Evolutionary conservation across 768 basidiomycete genomes (phyloP), one percentile per base, ranked within the genome.

Genomic region (Rhodotorula graminis): DNA sequence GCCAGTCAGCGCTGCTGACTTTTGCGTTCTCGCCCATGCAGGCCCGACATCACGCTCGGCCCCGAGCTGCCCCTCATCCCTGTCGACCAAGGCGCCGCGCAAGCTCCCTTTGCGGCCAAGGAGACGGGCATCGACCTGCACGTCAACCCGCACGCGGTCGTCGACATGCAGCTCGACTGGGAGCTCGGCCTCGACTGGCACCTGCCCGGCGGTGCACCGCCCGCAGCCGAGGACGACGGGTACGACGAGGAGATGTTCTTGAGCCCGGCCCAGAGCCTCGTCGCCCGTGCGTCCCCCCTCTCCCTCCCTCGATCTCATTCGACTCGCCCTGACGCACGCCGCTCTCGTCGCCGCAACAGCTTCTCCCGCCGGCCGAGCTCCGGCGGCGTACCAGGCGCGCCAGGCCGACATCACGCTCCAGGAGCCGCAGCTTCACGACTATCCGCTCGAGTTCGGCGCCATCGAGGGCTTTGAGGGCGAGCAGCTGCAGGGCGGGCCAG

Each of bases 401-500:
- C 25, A 49, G 21, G 64, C 64, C 27, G 65, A 69, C 55, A 74
- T 74, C 60, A 74, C 62, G 19, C 66, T 74, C 10, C 63, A 68
- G n/a, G 73, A 74, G 56, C 73, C 69, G 33, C 73, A 74, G 37
- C 47, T 74, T n/a, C 53, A 71, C 33, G 73, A 71, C 59, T 74
- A 74, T 61, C n/a, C 61, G 16, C 44, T 58, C 1, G 27, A 68
- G 14, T 50, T 27, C 16, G 61, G 19, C 18, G 63, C 52, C 25
- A 9, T 27, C 25, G 58, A 14, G 5, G 50, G n/a, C 19, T 31
- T 50, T 12, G 68, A 47, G 29, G 67, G 53, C 19, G 63, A 72
- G 31, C 58, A 72, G 50, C 63, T 60, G 21, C 37, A 4, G 37
- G 64, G 16, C 1, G 56, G 33, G 21, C 60, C 27, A 15, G 60